phyloP scores from a whole-genome alignment of 208 protist species.

The Wallacemonas sp. region DNA sequence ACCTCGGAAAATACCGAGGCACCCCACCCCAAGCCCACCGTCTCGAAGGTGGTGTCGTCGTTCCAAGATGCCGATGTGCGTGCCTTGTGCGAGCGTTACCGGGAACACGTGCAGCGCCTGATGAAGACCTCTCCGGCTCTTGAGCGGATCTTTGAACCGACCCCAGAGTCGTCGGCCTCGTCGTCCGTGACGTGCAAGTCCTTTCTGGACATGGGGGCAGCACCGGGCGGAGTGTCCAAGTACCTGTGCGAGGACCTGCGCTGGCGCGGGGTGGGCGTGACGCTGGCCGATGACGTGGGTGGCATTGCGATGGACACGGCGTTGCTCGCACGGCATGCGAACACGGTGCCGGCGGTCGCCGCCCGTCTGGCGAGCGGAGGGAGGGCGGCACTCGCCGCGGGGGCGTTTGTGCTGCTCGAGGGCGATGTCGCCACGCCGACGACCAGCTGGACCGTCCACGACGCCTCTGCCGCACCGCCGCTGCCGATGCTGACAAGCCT shows the following conservation, averaged over 20 bases:
- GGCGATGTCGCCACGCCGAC: constrained; percentile 39
- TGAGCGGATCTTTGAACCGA: constrained; percentile 19
- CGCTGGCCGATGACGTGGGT: constrained; percentile 41
- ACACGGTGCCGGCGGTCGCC: not conserved
- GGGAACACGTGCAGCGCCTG: constrained; percentile 48
- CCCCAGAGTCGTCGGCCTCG: not conserved
- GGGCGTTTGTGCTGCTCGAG: constrained; percentile 31
- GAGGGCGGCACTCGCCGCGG: not conserved
- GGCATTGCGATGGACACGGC: constrained; percentile 60
- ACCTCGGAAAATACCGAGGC: not conserved
- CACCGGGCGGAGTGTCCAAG: constrained; percentile 74
- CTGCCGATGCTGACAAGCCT: constrained; percentile 20
- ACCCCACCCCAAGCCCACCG: not conserved
- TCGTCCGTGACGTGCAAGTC: constrained; percentile 20
- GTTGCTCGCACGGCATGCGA: constrained; percentile 15
- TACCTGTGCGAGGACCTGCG: constrained; percentile 54
- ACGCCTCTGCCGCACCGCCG: not conserved
- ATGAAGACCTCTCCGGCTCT: constrained; percentile 24
- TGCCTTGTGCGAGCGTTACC: constrained; percentile 55
- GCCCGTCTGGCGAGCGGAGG: no score
- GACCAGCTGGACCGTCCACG: constrained; percentile 25
- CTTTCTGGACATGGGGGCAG: constrained; percentile 77
- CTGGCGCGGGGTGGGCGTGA: constrained; percentile 75
- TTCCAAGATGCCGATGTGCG: constrained; percentile 52
- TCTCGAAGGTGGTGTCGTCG: constrained; percentile 23